Conservation (phyloP, 805 yeast species). For the Ogataea degrootiae region DNA sequence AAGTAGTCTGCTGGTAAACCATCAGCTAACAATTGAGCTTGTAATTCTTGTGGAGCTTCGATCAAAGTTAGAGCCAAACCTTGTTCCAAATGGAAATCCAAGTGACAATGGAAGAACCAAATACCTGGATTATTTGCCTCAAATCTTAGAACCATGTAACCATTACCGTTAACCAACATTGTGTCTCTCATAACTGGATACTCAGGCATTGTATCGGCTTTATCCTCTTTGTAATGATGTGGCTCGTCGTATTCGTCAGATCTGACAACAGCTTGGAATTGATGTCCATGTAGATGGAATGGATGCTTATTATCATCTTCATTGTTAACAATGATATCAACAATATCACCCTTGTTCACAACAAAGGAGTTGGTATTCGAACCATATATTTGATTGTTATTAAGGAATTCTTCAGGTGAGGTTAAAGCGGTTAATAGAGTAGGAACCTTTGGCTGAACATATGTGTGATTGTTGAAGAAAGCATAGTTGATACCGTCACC, state of each 20-base stretch:
- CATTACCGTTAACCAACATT: conserved; percentile 59
- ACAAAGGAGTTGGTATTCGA: conserved; percentile 62
- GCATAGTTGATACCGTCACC: conserved; percentile 77
- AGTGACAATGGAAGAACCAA: conserved; percentile 92
- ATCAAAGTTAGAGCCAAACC: conserved; percentile 70
- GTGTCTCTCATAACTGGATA: conserved; percentile 70
- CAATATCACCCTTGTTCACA: conserved; percentile 53
- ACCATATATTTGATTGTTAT: conserved; percentile 64
- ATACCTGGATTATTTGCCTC: conserved; percentile 87
- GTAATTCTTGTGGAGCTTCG: conserved; percentile 61
- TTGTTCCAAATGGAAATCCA: conserved; percentile 81
- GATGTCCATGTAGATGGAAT: conserved; percentile 93
- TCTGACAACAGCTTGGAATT: conserved; percentile 75
- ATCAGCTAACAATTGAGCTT: conserved; percentile 29
- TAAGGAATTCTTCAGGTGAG: conserved; percentile 49
- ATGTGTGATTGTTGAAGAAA: conserved; percentile 64
- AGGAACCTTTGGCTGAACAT: conserved; percentile 65
- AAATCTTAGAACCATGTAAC: conserved; percentile 66
- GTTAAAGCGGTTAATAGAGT: conserved; percentile 59
- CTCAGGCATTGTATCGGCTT: conserved; percentile 44
- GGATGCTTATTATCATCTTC: conserved; percentile 90
- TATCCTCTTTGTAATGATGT: conserved; percentile 44
- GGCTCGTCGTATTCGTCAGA: conserved; percentile 54
- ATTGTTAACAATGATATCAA: conserved; percentile 77
- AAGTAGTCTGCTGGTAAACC: conserved; percentile 44